These are phyloP conservation scores for Myxozyma melibiosi DNA, from an alignment of 805 yeast species.

Conservation along the genomic window DNA sequence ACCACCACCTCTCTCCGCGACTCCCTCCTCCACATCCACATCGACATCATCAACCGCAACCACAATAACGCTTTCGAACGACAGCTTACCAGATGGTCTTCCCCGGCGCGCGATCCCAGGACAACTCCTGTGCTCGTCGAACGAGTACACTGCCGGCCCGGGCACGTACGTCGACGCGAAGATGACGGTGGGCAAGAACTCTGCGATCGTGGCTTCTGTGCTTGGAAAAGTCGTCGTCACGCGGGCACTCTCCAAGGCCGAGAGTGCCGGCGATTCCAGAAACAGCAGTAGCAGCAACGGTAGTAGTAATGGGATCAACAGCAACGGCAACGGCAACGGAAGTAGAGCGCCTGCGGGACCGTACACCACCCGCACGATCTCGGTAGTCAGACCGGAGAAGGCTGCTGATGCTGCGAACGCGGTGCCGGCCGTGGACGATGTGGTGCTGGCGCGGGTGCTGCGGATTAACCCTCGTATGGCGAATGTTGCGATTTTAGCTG, in stretches of 20 bases:
- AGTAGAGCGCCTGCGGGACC: too few species aligned
- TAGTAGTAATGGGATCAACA: too few species aligned
- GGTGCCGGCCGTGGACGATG: conserved; percentile 81
- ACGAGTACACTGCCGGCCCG: conserved; percentile 29
- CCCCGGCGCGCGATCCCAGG: conserved; percentile 30
- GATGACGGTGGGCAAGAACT: background rate
- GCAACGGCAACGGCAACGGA: too few species aligned
- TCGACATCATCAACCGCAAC: background rate
- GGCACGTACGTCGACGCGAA: conserved; percentile 27
- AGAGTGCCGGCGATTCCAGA: too few species aligned
- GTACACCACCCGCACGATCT: conserved; percentile 28
- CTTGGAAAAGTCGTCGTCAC: conserved; percentile 24
- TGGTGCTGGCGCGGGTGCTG: conserved; percentile 75
- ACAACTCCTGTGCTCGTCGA: conserved; percentile 28
- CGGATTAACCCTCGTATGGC: conserved; percentile 71
- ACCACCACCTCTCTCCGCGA: too few species aligned
- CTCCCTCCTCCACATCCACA: background rate
- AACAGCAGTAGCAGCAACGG: too few species aligned
- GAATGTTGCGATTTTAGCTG: conserved; percentile 70
- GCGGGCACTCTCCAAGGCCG: conserved; percentile 5
- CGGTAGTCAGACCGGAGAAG: conserved; percentile 38
- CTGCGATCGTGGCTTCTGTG: conserved; percentile 22
- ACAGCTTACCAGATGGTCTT: conserved; percentile 4
- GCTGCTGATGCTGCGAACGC: conserved; percentile 29
- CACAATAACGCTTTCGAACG: background rate